Evolutionary conservation across 176 grass and related monocot genomes (phyloP), one percentile per base, ranked within the genome.

Genomic region (Lolium perenne): DNA sequence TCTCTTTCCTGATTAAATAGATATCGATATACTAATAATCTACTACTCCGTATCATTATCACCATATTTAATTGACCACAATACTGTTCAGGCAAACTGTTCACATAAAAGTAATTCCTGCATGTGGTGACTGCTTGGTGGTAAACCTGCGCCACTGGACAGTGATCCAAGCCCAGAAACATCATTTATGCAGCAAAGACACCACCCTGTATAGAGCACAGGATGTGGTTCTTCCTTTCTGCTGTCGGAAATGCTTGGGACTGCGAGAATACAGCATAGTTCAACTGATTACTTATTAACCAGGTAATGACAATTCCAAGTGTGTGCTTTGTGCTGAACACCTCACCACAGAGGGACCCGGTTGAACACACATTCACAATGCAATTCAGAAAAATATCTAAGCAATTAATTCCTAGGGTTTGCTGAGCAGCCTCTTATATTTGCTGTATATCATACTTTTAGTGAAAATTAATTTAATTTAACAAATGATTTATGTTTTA

Each of bases 401-500:
- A 63, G 43, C 47, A 38, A 11, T 29, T 48, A 4, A 70, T 55
- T 58, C 56, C 16, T 1, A 32, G 25, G 46, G 47, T 20, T 54
- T 7, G 53, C 50, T 17, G 25, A 17, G 25, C 23, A 25, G n/a
- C 66, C 32, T 43, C 61, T 17, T 78, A 45, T 22, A 23, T 61
- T 46, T 61, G 65, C 26, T 38, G 3, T 20, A 68, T 14, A 80
- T 40, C 41, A 48, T 60, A 29, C 56, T 25, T 38, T 66, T 51
- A 51, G 26, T 13, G 13, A 59, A 18, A 86, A 29, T 32, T 68
- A n/a, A 85, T 51, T 57, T 78, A 8, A 22, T 60, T 76, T 45
- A 55, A 49, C 40, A 74, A 85, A 78, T 6, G 11, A 21, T 68
- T 77, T 69, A 10, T 41, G 38, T 55, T 80, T 80, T 86, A 83